Evolutionary conservation across 169 alveolate genomes (phyloP).

Genomic region (Eimeria sp.): DNA sequence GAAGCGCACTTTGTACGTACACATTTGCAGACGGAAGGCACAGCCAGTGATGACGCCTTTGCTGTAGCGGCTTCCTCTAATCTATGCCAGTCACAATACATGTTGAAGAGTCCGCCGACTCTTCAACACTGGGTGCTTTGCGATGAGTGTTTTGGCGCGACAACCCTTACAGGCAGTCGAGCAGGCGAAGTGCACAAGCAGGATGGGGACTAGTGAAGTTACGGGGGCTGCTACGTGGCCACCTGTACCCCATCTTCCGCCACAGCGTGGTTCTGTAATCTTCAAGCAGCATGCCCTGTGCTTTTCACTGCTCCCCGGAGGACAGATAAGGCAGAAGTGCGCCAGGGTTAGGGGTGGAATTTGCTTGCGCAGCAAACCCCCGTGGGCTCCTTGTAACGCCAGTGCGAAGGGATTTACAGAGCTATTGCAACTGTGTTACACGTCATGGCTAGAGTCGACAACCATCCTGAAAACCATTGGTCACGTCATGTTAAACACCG

Average conservation of each 20-base stretch:
- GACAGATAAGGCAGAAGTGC: neutral
- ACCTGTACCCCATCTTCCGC: too few relatives aligned
- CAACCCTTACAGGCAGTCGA: neutral
- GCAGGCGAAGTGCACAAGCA: neutral
- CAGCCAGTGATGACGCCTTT: neutral
- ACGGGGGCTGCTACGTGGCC: neutral
- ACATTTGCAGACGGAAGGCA: neutral
- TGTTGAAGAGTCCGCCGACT: neutral
- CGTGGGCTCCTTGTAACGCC: neutral
- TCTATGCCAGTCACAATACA: neutral
- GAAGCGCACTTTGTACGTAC: neutral
- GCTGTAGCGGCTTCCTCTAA: neutral
- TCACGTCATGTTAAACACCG: neutral
- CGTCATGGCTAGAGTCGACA: constrained; percentile 4
- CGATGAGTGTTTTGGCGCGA: neutral
- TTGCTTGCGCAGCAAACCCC: constrained; percentile 4
- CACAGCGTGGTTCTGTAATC: neutral
- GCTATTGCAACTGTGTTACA: neutral
- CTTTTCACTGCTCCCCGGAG: neutral
- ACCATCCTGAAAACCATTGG: neutral
- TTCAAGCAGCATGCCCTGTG: neutral
- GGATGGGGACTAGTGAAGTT: neutral
- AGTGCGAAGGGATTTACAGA: neutral
- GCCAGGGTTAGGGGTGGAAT: neutral
- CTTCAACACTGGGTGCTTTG: neutral